A percentile compares a stretch with the other conserved stretches of the same genome.
These are phyloP conservation scores for Pyrenophora tritici-repentis DNA, from an alignment of 2,329 filamentous ascomycete species.

Conservation along the genomic window DNA sequence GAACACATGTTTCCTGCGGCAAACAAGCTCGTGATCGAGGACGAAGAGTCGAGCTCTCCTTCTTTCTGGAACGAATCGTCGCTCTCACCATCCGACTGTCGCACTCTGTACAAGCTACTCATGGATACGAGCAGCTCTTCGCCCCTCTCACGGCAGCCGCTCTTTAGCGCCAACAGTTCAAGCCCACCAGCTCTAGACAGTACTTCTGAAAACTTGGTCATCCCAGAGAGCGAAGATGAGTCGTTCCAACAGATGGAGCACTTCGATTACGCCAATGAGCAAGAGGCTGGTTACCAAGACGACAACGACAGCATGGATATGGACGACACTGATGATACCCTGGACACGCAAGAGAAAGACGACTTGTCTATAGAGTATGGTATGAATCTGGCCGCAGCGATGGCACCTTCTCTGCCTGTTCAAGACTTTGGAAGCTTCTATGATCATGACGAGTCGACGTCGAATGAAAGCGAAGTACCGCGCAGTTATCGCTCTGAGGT, in stretches of 20 bases:
- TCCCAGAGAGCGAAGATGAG: background rate
- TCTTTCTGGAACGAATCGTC: background rate
- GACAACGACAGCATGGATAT: constrained; percentile 25
- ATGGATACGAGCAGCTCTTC: constrained; percentile 5
- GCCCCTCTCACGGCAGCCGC: background rate
- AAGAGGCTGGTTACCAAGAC: constrained; percentile 20
- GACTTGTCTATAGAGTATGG: constrained; percentile 13
- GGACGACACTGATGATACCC: constrained; percentile 9
- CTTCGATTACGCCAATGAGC: constrained; percentile 10
- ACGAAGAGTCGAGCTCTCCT: too few species aligned
- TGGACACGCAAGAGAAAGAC: background rate
- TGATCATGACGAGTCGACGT: background rate
- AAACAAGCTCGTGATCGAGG: background rate
- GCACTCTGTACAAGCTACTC: constrained; percentile 17
- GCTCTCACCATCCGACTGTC: constrained; percentile 18
- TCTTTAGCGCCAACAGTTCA: background rate
- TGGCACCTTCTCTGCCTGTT: background rate
- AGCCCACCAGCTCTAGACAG: too few species aligned
- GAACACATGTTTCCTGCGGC: background rate
- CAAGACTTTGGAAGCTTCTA: constrained; percentile 7
- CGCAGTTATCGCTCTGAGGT: background rate
- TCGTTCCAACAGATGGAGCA: background rate
- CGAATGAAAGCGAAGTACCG: background rate
- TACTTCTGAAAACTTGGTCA: background rate
- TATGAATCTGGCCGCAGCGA: constrained; percentile 11